Conservation (phyloP, 2,329 filamentous ascomycete genomes). For the Apiospora arundinis region DNA sequence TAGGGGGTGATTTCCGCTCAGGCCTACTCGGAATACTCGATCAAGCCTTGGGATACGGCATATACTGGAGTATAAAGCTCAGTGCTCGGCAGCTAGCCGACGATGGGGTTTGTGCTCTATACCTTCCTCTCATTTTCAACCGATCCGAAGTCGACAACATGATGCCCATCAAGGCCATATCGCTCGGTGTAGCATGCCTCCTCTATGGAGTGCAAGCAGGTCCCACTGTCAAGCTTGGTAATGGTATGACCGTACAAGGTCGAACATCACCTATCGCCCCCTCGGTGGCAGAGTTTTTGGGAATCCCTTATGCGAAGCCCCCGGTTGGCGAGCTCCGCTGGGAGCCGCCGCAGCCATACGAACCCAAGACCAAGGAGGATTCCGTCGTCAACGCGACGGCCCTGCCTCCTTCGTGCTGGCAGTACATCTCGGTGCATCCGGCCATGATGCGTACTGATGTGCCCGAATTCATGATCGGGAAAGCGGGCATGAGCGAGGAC, state of each 20-base stretch:
- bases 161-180: neutral
- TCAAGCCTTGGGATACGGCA: neutral
- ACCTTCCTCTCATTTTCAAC: neutral
- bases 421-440: slow-evolving; percentile 27
- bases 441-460: slow-evolving; percentile 29
- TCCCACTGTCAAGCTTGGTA: neutral
- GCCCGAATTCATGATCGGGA: slow-evolving; percentile 34
- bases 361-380: slow-evolving; percentile 22
- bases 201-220: neutral
- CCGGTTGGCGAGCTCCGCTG: slow-evolving; percentile 36
- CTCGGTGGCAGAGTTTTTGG: slow-evolving; percentile 34
- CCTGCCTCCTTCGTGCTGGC: slow-evolving; percentile 34
- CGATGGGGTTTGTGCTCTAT: too few relatives aligned
- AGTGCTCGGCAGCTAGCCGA: neutral
- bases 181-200: neutral
- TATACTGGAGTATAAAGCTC: neutral
- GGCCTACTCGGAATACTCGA: neutral
- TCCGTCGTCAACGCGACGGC: slow-evolving; percentile 27
- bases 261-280: neutral
- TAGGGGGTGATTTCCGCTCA: neutral
- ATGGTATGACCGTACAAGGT: neutral
- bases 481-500: slow-evolving; percentile 24
- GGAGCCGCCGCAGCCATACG: slow-evolving; percentile 30
- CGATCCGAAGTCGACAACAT: neutral
- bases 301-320: slow-evolving; percentile 39